Evolutionary conservation across 768 basidiomycete species (phyloP).

Genomic region (Mycena maculata): DNA sequence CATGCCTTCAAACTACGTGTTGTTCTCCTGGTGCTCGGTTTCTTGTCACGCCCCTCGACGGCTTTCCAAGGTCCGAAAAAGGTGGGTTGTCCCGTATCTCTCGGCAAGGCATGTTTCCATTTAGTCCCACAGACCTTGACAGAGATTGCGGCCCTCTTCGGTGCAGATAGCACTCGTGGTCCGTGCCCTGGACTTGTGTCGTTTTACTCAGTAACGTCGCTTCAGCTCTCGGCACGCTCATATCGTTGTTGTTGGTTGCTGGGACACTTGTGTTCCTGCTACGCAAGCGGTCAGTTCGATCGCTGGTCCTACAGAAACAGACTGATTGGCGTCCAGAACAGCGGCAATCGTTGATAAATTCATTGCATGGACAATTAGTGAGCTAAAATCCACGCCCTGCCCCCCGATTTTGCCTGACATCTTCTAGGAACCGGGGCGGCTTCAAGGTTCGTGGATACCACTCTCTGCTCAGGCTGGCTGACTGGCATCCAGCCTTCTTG

Average conservation of each 20-base stretch:
- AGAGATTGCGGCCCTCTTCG: background rate
- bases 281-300: background rate
- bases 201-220: conserved; percentile 3
- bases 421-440: background rate
- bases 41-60: background rate
- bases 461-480: background rate
- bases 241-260: background rate
- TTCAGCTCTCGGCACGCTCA: conserved; percentile 1
- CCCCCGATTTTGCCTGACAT: background rate
- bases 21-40: background rate
- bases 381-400: background rate
- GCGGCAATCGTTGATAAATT: background rate
- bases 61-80: background rate
- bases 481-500: background rate
- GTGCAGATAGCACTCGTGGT: background rate
- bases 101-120: background rate
- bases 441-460: background rate
- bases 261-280: background rate
- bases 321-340: background rate
- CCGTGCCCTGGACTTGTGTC: conserved; percentile 4
- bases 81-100: background rate
- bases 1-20: background rate
- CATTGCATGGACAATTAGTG: background rate
- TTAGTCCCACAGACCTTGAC: background rate
- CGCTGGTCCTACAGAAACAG: background rate